A percentile compares a stretch with the other conserved stretches of the same genome.
These are phyloP conservation scores for Metschnikowia koreensis DNA, from an alignment of 805 yeast genomes.

Conservation along the genomic window DNA sequence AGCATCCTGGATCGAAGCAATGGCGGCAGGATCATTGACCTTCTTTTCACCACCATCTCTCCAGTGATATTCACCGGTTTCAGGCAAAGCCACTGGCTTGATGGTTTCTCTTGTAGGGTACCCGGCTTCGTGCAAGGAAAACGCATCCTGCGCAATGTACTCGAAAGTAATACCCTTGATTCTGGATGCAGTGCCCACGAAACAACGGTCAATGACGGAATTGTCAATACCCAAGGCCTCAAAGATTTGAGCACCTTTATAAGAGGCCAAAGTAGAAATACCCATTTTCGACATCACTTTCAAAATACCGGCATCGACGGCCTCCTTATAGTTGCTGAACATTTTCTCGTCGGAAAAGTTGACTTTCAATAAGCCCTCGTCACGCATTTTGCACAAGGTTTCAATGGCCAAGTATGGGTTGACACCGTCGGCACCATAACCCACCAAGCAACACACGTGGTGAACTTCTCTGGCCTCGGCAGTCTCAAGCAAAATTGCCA, in stretches of 20 bases:
- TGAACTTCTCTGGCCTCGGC: conserved; percentile 98
- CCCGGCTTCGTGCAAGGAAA: conserved; percentile 89
- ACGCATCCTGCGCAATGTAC: conserved; percentile 94
- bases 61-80: conserved; percentile 97
- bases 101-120: conserved; percentile 75
- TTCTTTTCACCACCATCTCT: conserved; percentile 98
- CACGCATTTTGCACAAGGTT: conserved; percentile 78
- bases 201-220: conserved; percentile 91
- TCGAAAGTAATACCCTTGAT: conserved; percentile 94
- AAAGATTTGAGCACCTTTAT: conserved; percentile 98
- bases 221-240: conserved; percentile 96
- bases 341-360: conserved; percentile 57
- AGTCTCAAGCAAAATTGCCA: conserved; percentile 86
- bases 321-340: conserved; percentile 74
- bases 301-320: conserved; percentile 86
- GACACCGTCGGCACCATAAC: conserved; percentile 96
- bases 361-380: conserved; percentile 65
- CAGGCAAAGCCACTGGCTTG: conserved; percentile 76
- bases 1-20: conserved; percentile 96
- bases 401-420: conserved; percentile 94
- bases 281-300: conserved; percentile 99
- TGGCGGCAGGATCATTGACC: conserved; percentile 90
- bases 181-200: conserved; percentile 96
- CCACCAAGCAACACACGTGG: conserved; percentile 89
- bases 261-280: conserved; percentile 95